These are phyloP conservation scores for Wickerhamomyces tratensis DNA, from an alignment of 805 yeast genomes.

Conservation along the genomic window DNA sequence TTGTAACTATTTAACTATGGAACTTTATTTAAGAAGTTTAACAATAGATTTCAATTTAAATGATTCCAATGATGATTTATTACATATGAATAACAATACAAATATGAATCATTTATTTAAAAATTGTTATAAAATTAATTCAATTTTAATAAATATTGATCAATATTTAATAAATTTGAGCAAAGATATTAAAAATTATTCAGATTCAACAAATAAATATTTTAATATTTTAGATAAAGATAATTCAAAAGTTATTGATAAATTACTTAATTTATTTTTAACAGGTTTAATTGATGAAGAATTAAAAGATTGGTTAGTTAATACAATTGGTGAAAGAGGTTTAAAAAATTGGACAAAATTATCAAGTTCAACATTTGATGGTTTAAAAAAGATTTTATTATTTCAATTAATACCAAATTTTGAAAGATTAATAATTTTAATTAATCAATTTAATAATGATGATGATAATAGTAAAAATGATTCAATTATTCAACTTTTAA, in stretches of 20 bases:
- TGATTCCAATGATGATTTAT: slow-evolving; percentile 1
- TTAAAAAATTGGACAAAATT: slow-evolving; percentile 41
- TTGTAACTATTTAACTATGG: slow-evolving; percentile 12
- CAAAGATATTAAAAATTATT: slow-evolving; percentile 24
- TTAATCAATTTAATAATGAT: slow-evolving; percentile 30
- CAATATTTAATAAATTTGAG: slow-evolving; percentile 21
- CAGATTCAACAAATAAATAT: slow-evolving; percentile 27
- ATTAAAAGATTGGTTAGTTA: slow-evolving; percentile 49
- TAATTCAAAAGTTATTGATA: slow-evolving; percentile 22
- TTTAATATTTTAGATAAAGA: slow-evolving; percentile 28
- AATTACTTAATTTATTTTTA: slow-evolving; percentile 36
- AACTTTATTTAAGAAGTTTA: slow-evolving; percentile 10
- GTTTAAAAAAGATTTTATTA: slow-evolving; percentile 34
- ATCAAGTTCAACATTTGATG: slow-evolving; percentile 42
- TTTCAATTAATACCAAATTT: slow-evolving; percentile 42
- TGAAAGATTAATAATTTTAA: slow-evolving; percentile 41
- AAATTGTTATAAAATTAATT: too few relatives aligned
- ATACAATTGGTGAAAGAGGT: slow-evolving; percentile 61
- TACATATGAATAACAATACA: neutral
- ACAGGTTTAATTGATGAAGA: slow-evolving; percentile 44
- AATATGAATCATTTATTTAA: too few relatives aligned
- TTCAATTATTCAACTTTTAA: too few relatives aligned
- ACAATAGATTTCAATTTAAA: slow-evolving; percentile 1
- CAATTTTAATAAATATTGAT: slow-evolving; percentile 19
- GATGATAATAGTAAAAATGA: too few relatives aligned